phyloP scores from a whole-genome alignment of 2,329 filamentous ascomycete species.

The Rachicladosporium sp. region DNA sequence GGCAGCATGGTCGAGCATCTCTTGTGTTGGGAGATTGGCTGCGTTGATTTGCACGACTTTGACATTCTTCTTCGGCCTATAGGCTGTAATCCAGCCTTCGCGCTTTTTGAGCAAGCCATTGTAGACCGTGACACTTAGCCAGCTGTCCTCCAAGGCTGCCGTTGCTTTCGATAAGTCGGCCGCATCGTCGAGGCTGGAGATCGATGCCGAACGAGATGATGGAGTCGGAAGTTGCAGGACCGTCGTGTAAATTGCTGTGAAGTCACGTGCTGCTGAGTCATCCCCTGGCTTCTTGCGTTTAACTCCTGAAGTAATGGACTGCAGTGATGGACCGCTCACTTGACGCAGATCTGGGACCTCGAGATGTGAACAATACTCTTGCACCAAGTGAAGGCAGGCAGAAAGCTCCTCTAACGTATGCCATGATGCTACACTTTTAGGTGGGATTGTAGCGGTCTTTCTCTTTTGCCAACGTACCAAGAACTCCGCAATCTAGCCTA shows the following conservation, averaged over 20 bases:
- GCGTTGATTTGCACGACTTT: constrained; percentile 21
- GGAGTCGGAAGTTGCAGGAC: constrained; percentile 10
- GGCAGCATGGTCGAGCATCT: constrained; percentile 24
- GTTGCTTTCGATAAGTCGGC: neutral
- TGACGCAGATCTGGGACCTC: neutral
- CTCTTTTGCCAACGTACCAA: constrained; percentile 29
- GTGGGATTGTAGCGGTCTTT: constrained; percentile 5
- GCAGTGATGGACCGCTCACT: neutral
- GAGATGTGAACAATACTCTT: constrained; percentile 22
- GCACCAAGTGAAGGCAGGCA: constrained; percentile 27
- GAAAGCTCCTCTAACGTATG: constrained; percentile 29
- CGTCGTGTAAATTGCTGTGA: constrained; percentile 2
- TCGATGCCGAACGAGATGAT: constrained; percentile 2
- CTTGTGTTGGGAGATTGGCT: constrained; percentile 21
- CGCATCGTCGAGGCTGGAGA: constrained; percentile 2
- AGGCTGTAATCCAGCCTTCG: constrained; percentile 25
- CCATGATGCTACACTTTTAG: constrained; percentile 28
- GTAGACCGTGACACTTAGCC: constrained; percentile 20
- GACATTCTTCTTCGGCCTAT: constrained; percentile 21
- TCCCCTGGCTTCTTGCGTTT: constrained; percentile 19
- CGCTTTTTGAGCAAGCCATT: constrained; percentile 29
- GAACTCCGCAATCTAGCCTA: constrained; percentile 27
- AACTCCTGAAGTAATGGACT: constrained; percentile 1
- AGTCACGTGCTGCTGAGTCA: constrained; percentile 10
- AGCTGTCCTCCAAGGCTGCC: neutral